Percentiles rank a stretch among this genome's conserved stretches.
Conservation (phyloP, 305 asterid species). For the Coffea humblotiana region DNA sequence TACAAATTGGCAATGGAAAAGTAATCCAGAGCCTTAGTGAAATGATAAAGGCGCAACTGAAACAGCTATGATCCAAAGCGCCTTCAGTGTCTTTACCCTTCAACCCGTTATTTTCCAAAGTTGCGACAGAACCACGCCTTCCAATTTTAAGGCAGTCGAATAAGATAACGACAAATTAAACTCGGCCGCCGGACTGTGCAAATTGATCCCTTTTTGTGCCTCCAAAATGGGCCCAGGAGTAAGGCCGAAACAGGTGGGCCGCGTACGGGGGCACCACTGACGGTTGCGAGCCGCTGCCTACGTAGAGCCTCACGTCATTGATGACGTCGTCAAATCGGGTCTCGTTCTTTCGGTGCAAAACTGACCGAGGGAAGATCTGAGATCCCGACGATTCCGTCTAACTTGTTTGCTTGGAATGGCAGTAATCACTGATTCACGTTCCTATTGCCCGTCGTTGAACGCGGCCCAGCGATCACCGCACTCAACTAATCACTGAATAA, state of each 20-base stretch:
- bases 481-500: not conserved
- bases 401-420: not conserved
- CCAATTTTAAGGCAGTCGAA: not conserved
- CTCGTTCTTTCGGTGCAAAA: not conserved
- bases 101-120: not conserved
- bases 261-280: not conserved
- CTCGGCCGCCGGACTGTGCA: not conserved
- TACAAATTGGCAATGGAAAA: no score
- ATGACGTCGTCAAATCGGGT: not conserved
- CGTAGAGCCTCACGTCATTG: constrained; percentile 1
- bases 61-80: not conserved
- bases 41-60: not conserved
- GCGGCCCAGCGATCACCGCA: not conserved
- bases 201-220: not conserved
- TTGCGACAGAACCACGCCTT: no score
- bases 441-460: not conserved
- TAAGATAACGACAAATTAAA: not conserved
- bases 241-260: not conserved
- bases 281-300: constrained; percentile 14
- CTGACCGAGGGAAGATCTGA: not conserved
- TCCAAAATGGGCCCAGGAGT: not conserved
- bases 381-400: no score
- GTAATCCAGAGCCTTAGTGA: no score
- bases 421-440: not conserved
- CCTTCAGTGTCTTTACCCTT: not conserved